A percentile compares a stretch with the other conserved stretches of the same genome.
These are phyloP conservation scores for Penstemon eatonii DNA, from an alignment of 257 asterid species.

Conservation along the genomic window DNA sequence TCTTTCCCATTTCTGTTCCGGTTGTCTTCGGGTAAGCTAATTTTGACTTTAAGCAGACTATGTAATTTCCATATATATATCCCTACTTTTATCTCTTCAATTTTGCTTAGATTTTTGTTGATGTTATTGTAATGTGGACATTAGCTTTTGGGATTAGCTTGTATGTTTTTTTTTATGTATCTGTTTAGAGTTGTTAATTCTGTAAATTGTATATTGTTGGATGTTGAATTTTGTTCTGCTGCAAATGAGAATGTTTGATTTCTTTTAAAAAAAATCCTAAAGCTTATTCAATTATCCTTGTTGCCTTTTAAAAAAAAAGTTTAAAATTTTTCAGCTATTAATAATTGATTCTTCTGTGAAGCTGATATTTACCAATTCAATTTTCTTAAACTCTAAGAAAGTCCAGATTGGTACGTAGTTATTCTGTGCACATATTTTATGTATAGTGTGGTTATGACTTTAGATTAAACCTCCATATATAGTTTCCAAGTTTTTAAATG, in stretches of 20 bases:
- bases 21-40: conserved; percentile 44
- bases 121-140: background rate
- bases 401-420: background rate
- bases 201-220: background rate
- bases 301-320: background rate
- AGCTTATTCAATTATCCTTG: background rate
- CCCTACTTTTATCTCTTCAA: background rate
- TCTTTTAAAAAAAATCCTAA: too few species aligned
- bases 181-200: conserved; percentile 19
- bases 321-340: background rate
- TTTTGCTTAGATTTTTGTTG: conserved; percentile 5
- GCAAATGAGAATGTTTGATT: conserved; percentile 20
- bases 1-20: conserved; percentile 32
- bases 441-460: conserved; percentile 31
- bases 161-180: conserved; percentile 13
- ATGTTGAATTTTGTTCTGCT: conserved; percentile 1
- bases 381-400: background rate
- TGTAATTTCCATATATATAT: background rate
- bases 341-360: background rate
- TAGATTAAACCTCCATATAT: conserved; percentile 46
- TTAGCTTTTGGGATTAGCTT: conserved; percentile 13
- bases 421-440: conserved; percentile 13
- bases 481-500: conserved; percentile 44
- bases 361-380: conserved; percentile 1
- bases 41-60: conserved; percentile 31